Conservation (phyloP, 1,284 basidiomycete species). For the Cerioporus squamosus region DNA sequence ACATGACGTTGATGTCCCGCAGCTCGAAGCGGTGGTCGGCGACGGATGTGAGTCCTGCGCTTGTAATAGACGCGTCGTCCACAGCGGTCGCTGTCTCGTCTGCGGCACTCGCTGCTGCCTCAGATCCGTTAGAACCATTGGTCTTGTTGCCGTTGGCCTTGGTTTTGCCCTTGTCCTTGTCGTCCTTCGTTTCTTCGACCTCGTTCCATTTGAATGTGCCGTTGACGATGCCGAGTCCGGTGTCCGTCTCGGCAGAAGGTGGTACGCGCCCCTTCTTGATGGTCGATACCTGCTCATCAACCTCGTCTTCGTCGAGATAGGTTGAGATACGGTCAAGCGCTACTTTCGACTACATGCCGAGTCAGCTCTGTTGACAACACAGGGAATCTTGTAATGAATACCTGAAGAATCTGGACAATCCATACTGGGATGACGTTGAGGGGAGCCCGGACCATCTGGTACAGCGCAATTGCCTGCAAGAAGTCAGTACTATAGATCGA, state of each 20-base stretch:
- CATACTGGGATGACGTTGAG: conserved; percentile 73
- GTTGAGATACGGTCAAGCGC: conserved; percentile 81
- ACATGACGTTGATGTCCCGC: conserved; percentile 63
- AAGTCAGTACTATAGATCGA: neutral
- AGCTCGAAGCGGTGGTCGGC: conserved; percentile 64
- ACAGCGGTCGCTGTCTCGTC: conserved; percentile 11
- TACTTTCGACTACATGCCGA: conserved; percentile 61
- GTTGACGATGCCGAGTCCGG: conserved; percentile 64
- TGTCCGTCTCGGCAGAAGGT: conserved; percentile 33
- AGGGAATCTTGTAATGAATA: conserved; percentile 17
- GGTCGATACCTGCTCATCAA: conserved; percentile 43
- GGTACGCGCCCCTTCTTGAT: conserved; percentile 37
- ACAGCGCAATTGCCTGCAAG: conserved; percentile 66
- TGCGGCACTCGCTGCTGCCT: neutral
- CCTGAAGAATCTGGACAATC: conserved; percentile 66
- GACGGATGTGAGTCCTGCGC: conserved; percentile 17
- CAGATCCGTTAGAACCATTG: neutral
- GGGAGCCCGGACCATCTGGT: conserved; percentile 73
- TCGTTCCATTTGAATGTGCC: conserved; percentile 78
- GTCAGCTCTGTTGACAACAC: no score
- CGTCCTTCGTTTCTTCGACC: conserved; percentile 45
- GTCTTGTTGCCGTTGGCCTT: conserved; percentile 27
- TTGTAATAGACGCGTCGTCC: conserved; percentile 27
- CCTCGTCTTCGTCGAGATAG: conserved; percentile 83
- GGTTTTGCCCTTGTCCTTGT: conserved; percentile 31